phyloP scores from a whole-genome alignment of 139 green algal species.

The Picochlorum sp. region DNA sequence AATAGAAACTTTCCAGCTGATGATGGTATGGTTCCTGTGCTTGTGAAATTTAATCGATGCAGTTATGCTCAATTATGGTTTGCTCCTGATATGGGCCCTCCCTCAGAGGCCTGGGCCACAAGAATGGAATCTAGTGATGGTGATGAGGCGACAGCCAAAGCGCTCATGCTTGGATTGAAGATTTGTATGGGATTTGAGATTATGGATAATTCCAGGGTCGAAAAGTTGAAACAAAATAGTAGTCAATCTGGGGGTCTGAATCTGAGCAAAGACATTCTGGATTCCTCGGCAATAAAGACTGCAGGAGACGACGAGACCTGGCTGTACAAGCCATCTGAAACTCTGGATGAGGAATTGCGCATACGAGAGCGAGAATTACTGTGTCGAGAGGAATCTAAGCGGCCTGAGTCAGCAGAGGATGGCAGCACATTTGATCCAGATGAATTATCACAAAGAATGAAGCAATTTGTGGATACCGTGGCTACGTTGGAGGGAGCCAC shows the following conservation, averaged over 20 bases:
- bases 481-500: conserved; percentile 41
- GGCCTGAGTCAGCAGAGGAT: not conserved
- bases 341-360: not conserved
- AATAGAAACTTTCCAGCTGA: too few relatives aligned
- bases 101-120: too few relatives aligned
- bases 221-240: too few relatives aligned
- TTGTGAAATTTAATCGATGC: too few relatives aligned
- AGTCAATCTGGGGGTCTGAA: too few relatives aligned
- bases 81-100: too few relatives aligned
- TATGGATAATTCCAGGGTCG: too few relatives aligned
- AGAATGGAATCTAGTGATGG: not conserved
- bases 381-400: conserved; percentile 1
- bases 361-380: conserved; percentile 36
- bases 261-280: too few relatives aligned
- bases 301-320: conserved; percentile 35
- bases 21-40: too few relatives aligned
- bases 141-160: not conserved
- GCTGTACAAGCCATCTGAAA: conserved; percentile 21
- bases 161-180: not conserved
- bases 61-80: too few relatives aligned
- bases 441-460: conserved; percentile 23
- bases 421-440: conserved; percentile 26
- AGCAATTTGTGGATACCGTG: conserved; percentile 32
- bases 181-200: not conserved
- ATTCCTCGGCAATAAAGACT: too few relatives aligned